Base-by-base conservation (phyloP, 805 yeast species). In the Wickerhamomyces bovis region DNA sequence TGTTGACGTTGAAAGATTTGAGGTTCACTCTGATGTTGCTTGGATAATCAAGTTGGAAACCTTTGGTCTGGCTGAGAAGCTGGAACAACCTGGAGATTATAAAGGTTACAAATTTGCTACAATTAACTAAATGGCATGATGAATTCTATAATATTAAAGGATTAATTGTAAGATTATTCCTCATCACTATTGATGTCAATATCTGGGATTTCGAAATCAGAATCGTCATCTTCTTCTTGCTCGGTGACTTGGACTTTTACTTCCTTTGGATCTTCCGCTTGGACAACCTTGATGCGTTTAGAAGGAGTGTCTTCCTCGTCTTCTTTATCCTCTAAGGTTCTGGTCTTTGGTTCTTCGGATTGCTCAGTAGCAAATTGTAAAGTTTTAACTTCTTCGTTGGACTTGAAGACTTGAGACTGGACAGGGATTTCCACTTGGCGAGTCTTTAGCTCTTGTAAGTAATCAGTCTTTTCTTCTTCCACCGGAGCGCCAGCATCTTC, bases 131-230 rank as follows among this genome's bases (percentile, higher is more conserved):
- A 19, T 26, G 33, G 25, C 7, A 13, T 22, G 22, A 38, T n/a
- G 5, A 19, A 15, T n/a, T 25, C 12, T 28, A 13, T 28, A 11
- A 12, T 26, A 22, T 23, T 20, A 12, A 36, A 18, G 12, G 8
- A 19, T 5, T 19, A 18, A 16, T 25, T 9, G n/a, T n/a, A 6
- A 16, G 12, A 7, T 15, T 38, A 38, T 22, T 73, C 77, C 43
- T 70, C 76, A 26, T 64, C 77, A 41, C 72, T 58, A 39, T 69
- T 73, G 8, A 72, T 51, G 10, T 55, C 70, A 44, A 72, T 65
- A 15, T 61, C 65, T 7, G 83, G 83, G 45, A 77, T 74, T 50
- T 76, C 82, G 41, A 76, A 72, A 51, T 77, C 81, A 18, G 75
- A 69, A 16, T 62, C 68, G 23, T 61, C 68, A 21, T 61, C 65